Evolutionary conservation across 2,329 filamentous ascomycete species (phyloP).

Genomic region (Arthrobotrys sinensis): DNA sequence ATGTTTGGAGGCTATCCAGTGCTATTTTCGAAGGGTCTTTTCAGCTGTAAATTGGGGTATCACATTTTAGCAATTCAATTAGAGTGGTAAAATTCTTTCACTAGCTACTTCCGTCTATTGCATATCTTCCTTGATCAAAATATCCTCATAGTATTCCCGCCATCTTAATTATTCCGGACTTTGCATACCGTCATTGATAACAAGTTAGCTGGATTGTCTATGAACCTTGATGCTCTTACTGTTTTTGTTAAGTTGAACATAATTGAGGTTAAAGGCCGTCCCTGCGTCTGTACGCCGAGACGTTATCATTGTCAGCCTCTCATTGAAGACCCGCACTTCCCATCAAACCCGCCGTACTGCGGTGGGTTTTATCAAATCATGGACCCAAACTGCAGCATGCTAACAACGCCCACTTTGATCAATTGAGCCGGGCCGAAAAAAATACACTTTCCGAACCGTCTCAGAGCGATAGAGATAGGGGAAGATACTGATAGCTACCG

Average conservation of each 20-base stretch:
- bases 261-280: conserved; percentile 31
- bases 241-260: conserved; percentile 32
- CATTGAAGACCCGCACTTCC: not conserved
- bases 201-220: conserved; percentile 9
- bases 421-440: conserved; percentile 42
- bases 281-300: conserved; percentile 23
- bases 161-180: conserved; percentile 16
- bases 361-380: conserved; percentile 24
- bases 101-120: conserved; percentile 6
- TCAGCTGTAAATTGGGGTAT: not conserved
- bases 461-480: conserved; percentile 38
- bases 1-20: not conserved
- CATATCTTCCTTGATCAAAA: not conserved
- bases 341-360: not conserved
- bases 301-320: conserved; percentile 34
- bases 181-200: conserved; percentile 18
- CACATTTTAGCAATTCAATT: not conserved
- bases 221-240: conserved; percentile 7
- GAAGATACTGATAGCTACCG: not conserved
- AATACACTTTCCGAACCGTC: conserved; percentile 50
- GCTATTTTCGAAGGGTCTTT: not conserved
- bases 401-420: conserved; percentile 6
- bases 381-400: not conserved
- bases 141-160: conserved; percentile 1
- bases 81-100: not conserved